Evolutionary conservation across 805 yeast genomes (phyloP), one percentile per base, ranked within the genome.

Genomic region (Kluyveromyces lactis): DNA sequence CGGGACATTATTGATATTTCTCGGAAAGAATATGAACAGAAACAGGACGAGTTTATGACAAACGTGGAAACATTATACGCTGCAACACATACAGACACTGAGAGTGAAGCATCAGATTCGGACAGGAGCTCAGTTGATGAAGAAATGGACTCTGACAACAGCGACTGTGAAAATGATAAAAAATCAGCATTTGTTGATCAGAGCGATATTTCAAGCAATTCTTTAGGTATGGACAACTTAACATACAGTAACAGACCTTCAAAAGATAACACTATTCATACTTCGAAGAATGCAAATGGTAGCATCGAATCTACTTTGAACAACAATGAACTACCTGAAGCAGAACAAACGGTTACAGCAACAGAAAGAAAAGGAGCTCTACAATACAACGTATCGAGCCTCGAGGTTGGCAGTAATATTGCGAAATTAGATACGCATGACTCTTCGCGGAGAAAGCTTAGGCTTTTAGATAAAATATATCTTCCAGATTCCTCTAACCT

Each of bases 1-100:
- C 54, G 54, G 9, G 52, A 61, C 2, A 58, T 71, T 55, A 57
- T 78, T 17, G 46, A 52, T 1, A 59, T 61, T 5, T 72, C 81
- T 2, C 5, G 21, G n/a, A 30, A 18, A 11, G 33, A 30, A 30
- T 18, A 16, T 7, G 33, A 16, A 8, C 18, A 11, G 8, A 15
- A 30, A 30, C 7, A 18, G 11, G 7, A 16, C 10, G 18, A 15
- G 7, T 30, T 30, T 16, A 15, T 6, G 21, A 19, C 8, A 13
- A 10, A 6, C 5, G 6, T 30, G 21, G 16, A 30, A 18, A 5
- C 11, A 30, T 11, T 16, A 15, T 30, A 30, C n/a, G 18, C 11
- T 5, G 7, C 7, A 15, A 11, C 33, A 16, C 11, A 30, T 7
- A 30, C 21, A 10, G 33, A 30, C 15, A 18, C 18, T 4, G 33